These are phyloP conservation scores for Neofusicoccum sp. DNA, from an alignment of 2,329 filamentous ascomycete species.

Conservation along the genomic window DNA sequence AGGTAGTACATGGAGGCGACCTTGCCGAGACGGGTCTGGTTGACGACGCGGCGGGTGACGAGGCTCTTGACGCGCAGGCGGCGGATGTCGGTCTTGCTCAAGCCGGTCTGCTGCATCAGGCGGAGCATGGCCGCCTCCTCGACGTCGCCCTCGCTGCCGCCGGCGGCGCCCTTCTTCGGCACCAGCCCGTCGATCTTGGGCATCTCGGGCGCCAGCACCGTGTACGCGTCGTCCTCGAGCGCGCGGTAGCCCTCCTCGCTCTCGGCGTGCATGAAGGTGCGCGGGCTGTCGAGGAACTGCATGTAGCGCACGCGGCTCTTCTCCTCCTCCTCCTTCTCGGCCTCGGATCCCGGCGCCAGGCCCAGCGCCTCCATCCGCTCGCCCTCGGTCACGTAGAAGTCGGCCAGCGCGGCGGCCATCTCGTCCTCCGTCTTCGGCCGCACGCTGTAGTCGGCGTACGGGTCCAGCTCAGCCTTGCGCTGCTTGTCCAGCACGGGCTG, in stretches of 20 bases:
- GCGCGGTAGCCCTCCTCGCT: conserved; percentile 50
- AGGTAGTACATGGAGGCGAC: conserved; percentile 73
- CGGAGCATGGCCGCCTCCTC: conserved; percentile 48
- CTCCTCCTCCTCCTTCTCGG: conserved; percentile 42
- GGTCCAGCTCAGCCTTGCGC: conserved; percentile 7
- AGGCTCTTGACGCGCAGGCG: conserved; percentile 67
- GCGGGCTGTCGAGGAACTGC: conserved; percentile 41
- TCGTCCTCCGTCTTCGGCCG: conserved; percentile 27
- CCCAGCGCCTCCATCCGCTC: conserved; percentile 7
- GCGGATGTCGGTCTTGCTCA: conserved; percentile 47
- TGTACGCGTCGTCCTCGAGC: conserved; percentile 46
- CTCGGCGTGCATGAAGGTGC: conserved; percentile 47
- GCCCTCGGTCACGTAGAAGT: conserved; percentile 11
- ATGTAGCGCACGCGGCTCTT: conserved; percentile 44
- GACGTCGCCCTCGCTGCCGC: conserved; percentile 27
- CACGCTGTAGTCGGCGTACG: conserved; percentile 11
- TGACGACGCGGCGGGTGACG: conserved; percentile 71
- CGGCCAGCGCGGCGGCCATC: conserved; percentile 3
- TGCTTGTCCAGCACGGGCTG: conserved; percentile 69
- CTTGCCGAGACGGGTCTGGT: conserved; percentile 97
- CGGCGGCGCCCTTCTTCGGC: conserved; percentile 36
- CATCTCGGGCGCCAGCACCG: conserved; percentile 50
- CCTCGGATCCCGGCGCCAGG: neutral
- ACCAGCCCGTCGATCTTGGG: conserved; percentile 43
- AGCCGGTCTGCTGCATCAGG: conserved; percentile 58